phyloP scores from a whole-genome alignment of 257 asterid genomes.

The Solanum habrochaites region DNA sequence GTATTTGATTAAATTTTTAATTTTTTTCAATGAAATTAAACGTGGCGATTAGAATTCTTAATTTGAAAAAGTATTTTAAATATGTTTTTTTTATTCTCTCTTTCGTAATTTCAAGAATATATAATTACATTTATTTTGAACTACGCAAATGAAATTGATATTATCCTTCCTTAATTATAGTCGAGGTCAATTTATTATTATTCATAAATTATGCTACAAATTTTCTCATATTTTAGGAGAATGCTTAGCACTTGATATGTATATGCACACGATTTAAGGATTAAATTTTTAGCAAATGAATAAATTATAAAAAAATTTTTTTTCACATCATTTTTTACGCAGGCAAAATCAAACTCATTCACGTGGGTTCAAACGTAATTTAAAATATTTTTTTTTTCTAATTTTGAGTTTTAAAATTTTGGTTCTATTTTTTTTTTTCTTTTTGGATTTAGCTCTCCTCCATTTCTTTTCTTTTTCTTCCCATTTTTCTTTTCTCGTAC shows the following conservation, averaged over 20 bases:
- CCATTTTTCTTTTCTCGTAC: too few relatives aligned
- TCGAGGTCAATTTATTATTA: not conserved
- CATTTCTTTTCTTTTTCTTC: too few relatives aligned
- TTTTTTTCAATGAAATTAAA: not conserved
- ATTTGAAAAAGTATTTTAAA: not conserved
- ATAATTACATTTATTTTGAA: fast-evolving
- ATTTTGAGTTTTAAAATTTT: too few relatives aligned
- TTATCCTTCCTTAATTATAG: not conserved
- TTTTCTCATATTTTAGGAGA: not conserved
- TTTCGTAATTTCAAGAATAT: too few relatives aligned
- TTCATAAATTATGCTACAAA: not conserved
- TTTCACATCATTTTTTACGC: too few relatives aligned
- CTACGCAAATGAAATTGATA: too few relatives aligned
- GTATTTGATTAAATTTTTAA: too few relatives aligned
- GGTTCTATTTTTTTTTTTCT: too few relatives aligned
- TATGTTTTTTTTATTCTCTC: not conserved
- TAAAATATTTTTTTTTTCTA: not conserved
- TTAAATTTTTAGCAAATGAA: too few relatives aligned
- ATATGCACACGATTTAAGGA: not conserved
- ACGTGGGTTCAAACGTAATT: not conserved
- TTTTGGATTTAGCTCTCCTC: too few relatives aligned
- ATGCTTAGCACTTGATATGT: not conserved
- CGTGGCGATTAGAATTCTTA: fast-evolving
- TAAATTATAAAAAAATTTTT: too few relatives aligned
- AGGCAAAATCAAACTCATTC: too few relatives aligned